Conservation (phyloP, 2,329 filamentous ascomycete species). For the Meredithiella fracta region DNA sequence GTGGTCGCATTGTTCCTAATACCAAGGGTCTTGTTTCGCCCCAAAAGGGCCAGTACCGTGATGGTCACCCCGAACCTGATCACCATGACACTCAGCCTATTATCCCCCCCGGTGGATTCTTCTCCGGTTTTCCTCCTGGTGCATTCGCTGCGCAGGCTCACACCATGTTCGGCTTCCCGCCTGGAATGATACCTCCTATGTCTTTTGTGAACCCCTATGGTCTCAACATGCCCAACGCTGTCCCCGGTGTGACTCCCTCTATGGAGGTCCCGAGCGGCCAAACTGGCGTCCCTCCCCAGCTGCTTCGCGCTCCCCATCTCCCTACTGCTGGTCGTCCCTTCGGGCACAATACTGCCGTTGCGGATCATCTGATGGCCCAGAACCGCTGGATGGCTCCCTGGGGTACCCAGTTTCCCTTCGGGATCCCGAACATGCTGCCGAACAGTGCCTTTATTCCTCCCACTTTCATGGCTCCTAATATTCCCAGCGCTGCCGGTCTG, state of each 20-base stretch:
- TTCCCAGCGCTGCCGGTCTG: neutral
- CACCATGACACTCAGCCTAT: neutral
- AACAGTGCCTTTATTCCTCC: constrained; percentile 6
- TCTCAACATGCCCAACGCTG: constrained; percentile 3
- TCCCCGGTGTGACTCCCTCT: constrained; percentile 1
- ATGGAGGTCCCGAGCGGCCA: neutral
- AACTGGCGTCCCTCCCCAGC: no score
- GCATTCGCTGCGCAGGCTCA: constrained; percentile 19
- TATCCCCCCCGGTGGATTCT: constrained; percentile 19
- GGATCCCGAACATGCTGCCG: constrained; percentile 9
- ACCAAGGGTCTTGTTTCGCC: constrained; percentile 38
- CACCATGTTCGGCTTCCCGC: constrained; percentile 21
- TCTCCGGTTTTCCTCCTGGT: constrained; percentile 18
- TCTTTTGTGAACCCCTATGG: constrained; percentile 8
- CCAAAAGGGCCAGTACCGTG: constrained; percentile 22
- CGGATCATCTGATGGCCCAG: constrained; percentile 9
- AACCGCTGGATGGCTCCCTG: constrained; percentile 13
- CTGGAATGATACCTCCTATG: constrained; percentile 18
- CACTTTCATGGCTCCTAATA: constrained; percentile 10
- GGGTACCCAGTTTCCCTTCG: constrained; percentile 13
- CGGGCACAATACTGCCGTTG: neutral
- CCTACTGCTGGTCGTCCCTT: neutral
- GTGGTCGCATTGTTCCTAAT: constrained; percentile 50
- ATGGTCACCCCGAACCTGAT: constrained; percentile 3
- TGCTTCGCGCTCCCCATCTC: neutral